Evolutionary conservation across 805 yeast species (phyloP), one percentile per base, ranked within the genome.

Genomic region (Blastobotrys mokoenaii): DNA sequence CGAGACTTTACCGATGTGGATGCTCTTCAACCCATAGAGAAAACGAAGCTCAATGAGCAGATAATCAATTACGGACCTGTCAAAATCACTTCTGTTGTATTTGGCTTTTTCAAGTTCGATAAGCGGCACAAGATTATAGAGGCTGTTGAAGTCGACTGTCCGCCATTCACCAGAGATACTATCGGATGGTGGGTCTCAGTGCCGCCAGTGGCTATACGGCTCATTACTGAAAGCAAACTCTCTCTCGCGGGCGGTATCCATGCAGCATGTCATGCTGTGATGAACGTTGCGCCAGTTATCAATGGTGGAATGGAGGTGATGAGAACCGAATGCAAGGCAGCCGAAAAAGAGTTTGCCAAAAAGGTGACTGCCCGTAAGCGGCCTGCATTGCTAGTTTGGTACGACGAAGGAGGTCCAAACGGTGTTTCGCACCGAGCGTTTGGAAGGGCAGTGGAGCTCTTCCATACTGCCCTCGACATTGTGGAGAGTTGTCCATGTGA

Each of bases 291-390:
- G 22, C 95, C 97, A 0, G 80, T 77, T 48, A 78, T 88, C 3
- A 77, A 79, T 10, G 79, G 85, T 14, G 84, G 86, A 0, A 62
- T 64, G 1, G 59, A 58, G 2, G 98, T 93, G 54, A 72, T 93
- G 11, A 76, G 76, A 38, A 86, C 97, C 0, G 99, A 93, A 62
- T 93, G 99, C 63, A 93, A 93, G 57, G 97, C 97, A 0, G 97
- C 98, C 0, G 95, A 88, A 52, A 93, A 93, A 56, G 99, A 93
- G 59, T 85, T 90, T 70, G 85, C 96, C 1, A 72, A 73, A 41
- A 65, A 87, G 25, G 84, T 84, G 57, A 74, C 90, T 0, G 63
- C 64, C 14, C 67, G 98, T 35, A 76, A 74, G 46, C 67, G 99
- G 36, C 97, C 97, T 0, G 95, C 95, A 0, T 68, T 98, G 44